phyloP scores from a whole-genome alignment of 2,329 filamentous ascomycete genomes.

The Magnaporthales sp. region DNA sequence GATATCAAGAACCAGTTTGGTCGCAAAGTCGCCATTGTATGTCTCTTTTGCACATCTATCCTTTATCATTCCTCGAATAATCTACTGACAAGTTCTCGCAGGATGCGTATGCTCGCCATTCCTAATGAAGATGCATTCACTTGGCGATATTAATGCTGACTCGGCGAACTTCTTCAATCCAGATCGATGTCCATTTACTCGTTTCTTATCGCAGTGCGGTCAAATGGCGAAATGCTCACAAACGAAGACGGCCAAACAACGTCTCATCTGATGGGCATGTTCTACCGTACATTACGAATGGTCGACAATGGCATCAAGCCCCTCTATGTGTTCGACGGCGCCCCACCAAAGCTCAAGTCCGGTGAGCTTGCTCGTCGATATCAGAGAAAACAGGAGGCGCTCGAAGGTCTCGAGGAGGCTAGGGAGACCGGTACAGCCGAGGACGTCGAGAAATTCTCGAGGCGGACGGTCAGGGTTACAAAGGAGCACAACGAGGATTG shows the following conservation, averaged over 20 bases:
- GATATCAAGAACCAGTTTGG: conserved; percentile 99
- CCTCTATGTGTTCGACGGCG: conserved; percentile 94
- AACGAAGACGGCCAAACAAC: conserved; percentile 94
- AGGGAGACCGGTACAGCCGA: conserved; percentile 95
- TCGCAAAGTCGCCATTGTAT: conserved; percentile 92
- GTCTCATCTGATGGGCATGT: conserved; percentile 98
- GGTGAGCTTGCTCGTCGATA: conserved; percentile 95
- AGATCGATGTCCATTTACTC: conserved; percentile 99
- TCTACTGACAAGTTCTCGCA: conserved; percentile 18
- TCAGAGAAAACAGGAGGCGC: conserved; percentile 87
- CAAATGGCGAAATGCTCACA: conserved; percentile 92
- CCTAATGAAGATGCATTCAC: not conserved
- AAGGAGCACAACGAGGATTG: conserved; percentile 94
- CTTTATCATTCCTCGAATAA: not conserved
- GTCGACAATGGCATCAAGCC: conserved; percentile 99
- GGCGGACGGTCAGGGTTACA: conserved; percentile 89
- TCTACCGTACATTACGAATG: conserved; percentile 96
- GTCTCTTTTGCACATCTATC: conserved; percentile 23
- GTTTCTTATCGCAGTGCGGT: conserved; percentile 95
- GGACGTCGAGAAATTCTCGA: conserved; percentile 96
- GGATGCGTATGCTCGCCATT: conserved; percentile 43
- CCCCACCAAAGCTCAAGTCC: conserved; percentile 93
- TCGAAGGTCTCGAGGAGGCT: conserved; percentile 83
- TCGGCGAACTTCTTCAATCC: conserved; percentile 4
- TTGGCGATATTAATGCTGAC: not conserved